Evolutionary conservation across 352 stramenopile species (phyloP).

Genomic region (Phytophthora macrochlamydospora): DNA sequence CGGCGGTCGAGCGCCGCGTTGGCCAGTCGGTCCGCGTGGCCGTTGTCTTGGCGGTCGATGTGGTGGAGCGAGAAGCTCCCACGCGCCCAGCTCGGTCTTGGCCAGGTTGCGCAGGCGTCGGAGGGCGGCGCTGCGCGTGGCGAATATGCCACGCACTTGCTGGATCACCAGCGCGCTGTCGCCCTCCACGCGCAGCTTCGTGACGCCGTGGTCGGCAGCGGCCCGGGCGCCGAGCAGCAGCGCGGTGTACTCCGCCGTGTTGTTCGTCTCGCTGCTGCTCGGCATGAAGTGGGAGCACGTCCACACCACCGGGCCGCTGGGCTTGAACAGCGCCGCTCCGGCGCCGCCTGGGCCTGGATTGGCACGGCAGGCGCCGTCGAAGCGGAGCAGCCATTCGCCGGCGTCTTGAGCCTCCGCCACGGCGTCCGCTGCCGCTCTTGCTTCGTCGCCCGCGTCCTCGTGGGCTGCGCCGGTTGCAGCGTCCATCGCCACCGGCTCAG

Average conservation of each 20-base stretch:
- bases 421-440: neutral
- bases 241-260: conserved; percentile 20
- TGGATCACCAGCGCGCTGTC: conserved; percentile 6
- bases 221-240: conserved; percentile 8
- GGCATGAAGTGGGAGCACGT: conserved; percentile 12
- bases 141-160: conserved; percentile 7
- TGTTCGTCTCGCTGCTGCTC: conserved; percentile 21
- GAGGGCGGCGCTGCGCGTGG: neutral
- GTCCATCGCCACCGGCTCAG: neutral
- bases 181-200: neutral
- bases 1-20: neutral
- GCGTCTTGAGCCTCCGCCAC: neutral
- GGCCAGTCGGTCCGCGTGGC: neutral
- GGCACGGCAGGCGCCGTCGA: conserved; percentile 18
- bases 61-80: conserved; percentile 4
- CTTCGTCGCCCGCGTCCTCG: neutral
- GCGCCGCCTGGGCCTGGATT: conserved; percentile 20
- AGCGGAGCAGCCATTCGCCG: conserved; percentile 10
- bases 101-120: neutral
- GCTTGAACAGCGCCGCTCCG: conserved; percentile 8
- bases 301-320: conserved; percentile 8
- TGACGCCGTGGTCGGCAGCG: neutral
- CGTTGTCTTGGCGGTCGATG: conserved; percentile 6
- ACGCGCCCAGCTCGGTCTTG: neutral
- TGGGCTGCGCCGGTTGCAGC: neutral